phyloP scores from a whole-genome alignment of 2,329 filamentous ascomycete species.

The Diaporthe sp. region DNA sequence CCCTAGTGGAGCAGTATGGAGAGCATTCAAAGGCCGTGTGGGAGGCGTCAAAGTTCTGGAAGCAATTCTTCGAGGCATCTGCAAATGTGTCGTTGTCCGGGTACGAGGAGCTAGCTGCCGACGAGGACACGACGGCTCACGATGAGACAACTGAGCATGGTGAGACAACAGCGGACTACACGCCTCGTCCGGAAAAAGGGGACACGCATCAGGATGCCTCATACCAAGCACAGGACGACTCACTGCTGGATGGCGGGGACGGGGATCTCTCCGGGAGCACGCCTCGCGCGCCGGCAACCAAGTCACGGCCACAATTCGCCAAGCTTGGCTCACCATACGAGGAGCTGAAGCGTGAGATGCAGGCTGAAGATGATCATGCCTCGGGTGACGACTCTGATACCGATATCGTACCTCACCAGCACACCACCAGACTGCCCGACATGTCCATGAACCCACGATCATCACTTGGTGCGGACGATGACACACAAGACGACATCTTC shows the following conservation, averaged over 20 bases:
- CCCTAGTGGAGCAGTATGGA: constrained; percentile 94
- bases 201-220: constrained; percentile 48
- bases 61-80: constrained; percentile 99
- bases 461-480: constrained; percentile 61
- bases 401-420: constrained; percentile 64
- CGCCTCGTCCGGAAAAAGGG: constrained; percentile 44
- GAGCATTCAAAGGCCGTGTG: constrained; percentile 94
- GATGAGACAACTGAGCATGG: constrained; percentile 70
- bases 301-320: constrained; percentile 67
- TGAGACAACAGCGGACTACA: constrained; percentile 56
- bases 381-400: constrained; percentile 50
- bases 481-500: constrained; percentile 41
- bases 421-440: constrained; percentile 68
- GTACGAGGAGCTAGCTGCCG: constrained; percentile 85
- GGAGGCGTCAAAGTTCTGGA: constrained; percentile 99
- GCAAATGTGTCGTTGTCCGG: constrained; percentile 97
- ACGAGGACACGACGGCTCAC: constrained; percentile 63
- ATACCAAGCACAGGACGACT: constrained; percentile 66
- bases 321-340: constrained; percentile 84
- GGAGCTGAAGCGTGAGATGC: constrained; percentile 75
- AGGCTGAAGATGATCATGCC: constrained; percentile 50
- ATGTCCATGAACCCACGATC: constrained; percentile 74
- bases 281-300: constrained; percentile 69
- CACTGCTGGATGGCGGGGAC: constrained; percentile 73
- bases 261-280: constrained; percentile 75